Base-by-base conservation (phyloP, 306 rosid genomes). In the Erythrophleum fordii region DNA sequence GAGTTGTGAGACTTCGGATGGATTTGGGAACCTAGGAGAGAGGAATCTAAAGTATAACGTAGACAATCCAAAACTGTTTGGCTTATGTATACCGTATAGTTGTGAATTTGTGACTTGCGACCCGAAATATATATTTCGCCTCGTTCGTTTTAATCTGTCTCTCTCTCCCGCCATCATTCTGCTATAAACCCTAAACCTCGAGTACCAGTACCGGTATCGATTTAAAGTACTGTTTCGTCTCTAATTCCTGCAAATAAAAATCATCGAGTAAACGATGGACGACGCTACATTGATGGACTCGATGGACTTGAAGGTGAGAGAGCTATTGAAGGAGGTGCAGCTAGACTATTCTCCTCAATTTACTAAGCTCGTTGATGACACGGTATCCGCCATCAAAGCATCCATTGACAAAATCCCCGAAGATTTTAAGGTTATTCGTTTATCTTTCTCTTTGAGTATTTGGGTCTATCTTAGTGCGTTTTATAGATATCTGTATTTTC, bases 261-360 rank as follows among this genome's bases (percentile, higher is more conserved):
- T 16, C 10, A 28, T 56, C 34, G n/a, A 8, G 17, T 41, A 7
- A 78, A 44, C 82, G 1, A 85, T 83, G 91, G 90, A 70, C 35
- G 20, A 72, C 5, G 69, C 67, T 17, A 13, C 71, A 8, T 14
- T 45, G 12, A 69, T 81, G 76, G 85, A 87, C 46, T 83, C 91
- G 17, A 83, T 76, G 85, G 97, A 92, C 69, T 71, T 90, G 60
- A 95, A 89, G 84, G 73, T 84, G 41, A 66, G 7, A 13, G 98
- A 91, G 83, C 87, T 95, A 41, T 39, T 95, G 85, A 93, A 90
- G 78, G 98, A 89, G 82, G 89, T 90, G 64, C 80, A 77, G 45
- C 78, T 87, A 0, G 80, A 88, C 39, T 41, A 87, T 71, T 80
- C 94, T 0, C 80, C 83, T 35, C 67, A 61, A 5, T 83, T 89